A percentile compares a stretch with the other conserved stretches of the same genome.
These are phyloP conservation scores for Gymnopus androsaceus DNA, from an alignment of 1,284 basidiomycete genomes.

Conservation along the genomic window DNA sequence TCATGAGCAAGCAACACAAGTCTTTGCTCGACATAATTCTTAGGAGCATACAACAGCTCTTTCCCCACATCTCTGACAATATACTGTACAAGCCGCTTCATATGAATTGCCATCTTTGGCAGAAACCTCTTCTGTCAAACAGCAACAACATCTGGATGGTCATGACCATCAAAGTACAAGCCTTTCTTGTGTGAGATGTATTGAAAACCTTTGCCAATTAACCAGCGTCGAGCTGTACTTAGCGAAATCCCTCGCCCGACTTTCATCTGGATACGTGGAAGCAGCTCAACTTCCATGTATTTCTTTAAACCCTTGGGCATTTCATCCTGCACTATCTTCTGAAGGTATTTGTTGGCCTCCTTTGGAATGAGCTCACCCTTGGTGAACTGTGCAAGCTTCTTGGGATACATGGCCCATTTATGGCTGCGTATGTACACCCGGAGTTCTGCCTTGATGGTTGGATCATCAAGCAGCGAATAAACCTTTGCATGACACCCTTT, in stretches of 20 bases:
- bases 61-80: constrained; percentile 25
- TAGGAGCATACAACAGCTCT: constrained; percentile 19
- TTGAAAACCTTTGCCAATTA: constrained; percentile 22
- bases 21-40: constrained; percentile 28
- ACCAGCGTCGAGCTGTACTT: constrained; percentile 20
- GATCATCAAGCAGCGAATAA: too few relatives aligned
- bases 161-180: constrained; percentile 36
- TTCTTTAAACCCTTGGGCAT: constrained; percentile 37
- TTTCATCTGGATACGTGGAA: constrained; percentile 30
- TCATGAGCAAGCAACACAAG: constrained; percentile 38
- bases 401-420: too few relatives aligned
- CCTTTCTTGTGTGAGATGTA: constrained; percentile 29
- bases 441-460: too few relatives aligned
- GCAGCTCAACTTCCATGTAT: constrained; percentile 37
- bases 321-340: constrained; percentile 26
- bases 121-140: constrained; percentile 27
- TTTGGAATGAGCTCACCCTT: too few relatives aligned
- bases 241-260: constrained; percentile 22
- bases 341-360: too few relatives aligned
- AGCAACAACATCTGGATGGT: constrained; percentile 31
- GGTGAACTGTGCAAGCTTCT: too few relatives aligned
- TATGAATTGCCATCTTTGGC: constrained; percentile 19
- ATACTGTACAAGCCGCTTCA: constrained; percentile 26
- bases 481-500: too few relatives aligned
- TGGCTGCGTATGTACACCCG: too few relatives aligned